Base-by-base conservation (phyloP, 768 basidiomycete genomes). In the Dacryopinax primogenitus region DNA sequence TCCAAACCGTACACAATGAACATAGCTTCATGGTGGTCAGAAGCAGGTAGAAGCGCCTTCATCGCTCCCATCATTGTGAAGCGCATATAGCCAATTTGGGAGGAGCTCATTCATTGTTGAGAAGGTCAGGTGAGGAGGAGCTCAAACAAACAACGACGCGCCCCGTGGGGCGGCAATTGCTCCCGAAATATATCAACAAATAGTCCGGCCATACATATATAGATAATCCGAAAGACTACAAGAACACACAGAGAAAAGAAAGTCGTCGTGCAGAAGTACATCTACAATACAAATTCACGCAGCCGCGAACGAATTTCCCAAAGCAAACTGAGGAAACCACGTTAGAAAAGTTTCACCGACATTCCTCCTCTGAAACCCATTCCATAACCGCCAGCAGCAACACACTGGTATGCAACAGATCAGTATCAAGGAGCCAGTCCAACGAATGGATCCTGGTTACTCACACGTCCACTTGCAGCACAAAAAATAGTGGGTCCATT, bases 71-170 rank as follows among this genome's bases (percentile, higher is more conserved):
- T 26, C 45, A 58, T 58, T 58, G 30, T 21, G 13, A 18, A 28
- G 23, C 32, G 51, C 32, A 58, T 58, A 58, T n/a, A 58, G 51
- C 26, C 11, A 30, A 13, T 28, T 32, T 26, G 3, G 51, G 32
- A 30, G 4, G 51, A 58, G 51, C 6, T 26, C 15, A 28, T 26
- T 58, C 51, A 30, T 32, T 9, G 13, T 58, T 26, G 51, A 58
- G 15, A 30, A 28, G 51, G 51, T 58, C 51, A 58, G 51, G 51
- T 58, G 51, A 23, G 51, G 51, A 30, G 51, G 3, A 58, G 51
- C 51, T 28, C 18, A 58, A 23, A 58, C 51, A 13, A 21, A 58
- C 26, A 6, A 58, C 3, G 51, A 58, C 51, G 51, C 51, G 51
- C 51, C 6, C 51, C 51, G 26, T 58, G 51, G 26, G 6, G 26